Conservation (phyloP, 2,329 filamentous ascomycete species). For the Penicillium nordicum region DNA sequence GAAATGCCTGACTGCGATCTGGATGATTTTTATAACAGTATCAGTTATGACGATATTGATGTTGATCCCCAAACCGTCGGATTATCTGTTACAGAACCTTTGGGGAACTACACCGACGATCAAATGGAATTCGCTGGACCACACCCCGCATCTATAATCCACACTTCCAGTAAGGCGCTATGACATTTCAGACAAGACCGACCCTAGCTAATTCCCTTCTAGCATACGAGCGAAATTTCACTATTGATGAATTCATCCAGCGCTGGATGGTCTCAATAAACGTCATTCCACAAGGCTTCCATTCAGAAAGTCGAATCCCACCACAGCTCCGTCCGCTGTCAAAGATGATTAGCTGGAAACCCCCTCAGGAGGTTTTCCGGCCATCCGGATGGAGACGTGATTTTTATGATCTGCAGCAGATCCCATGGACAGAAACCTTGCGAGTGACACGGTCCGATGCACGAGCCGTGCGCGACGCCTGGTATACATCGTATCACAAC, state of each 20-base stretch:
- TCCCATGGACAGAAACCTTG: constrained; percentile 40
- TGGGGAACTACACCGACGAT: constrained; percentile 15
- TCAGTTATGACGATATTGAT: constrained; percentile 18
- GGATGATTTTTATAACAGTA: constrained; percentile 30
- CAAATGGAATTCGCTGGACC: constrained; percentile 16
- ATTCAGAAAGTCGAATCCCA: constrained; percentile 20
- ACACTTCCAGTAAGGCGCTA: constrained; percentile 30
- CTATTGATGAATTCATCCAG: constrained; percentile 43
- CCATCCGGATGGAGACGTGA: constrained; percentile 27
- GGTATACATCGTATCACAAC: constrained; percentile 43
- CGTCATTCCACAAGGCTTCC: constrained; percentile 13
- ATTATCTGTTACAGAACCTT: background rate
- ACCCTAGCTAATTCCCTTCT: background rate
- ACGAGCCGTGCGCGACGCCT: constrained; percentile 37
- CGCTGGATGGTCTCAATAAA: constrained; percentile 38
- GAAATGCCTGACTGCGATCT: constrained; percentile 25
- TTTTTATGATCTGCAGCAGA: constrained; percentile 42
- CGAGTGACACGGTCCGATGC: constrained; percentile 38
- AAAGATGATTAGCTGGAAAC: constrained; percentile 35
- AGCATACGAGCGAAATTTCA: constrained; percentile 43
- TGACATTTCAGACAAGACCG: background rate
- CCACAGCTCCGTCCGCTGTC: constrained; percentile 28
- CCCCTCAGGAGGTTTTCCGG: constrained; percentile 32
- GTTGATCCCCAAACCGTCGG: constrained; percentile 8
- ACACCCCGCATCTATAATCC: constrained; percentile 25